Base-by-base conservation (phyloP, 2,329 filamentous ascomycete species). In the Orbilia javanica region DNA sequence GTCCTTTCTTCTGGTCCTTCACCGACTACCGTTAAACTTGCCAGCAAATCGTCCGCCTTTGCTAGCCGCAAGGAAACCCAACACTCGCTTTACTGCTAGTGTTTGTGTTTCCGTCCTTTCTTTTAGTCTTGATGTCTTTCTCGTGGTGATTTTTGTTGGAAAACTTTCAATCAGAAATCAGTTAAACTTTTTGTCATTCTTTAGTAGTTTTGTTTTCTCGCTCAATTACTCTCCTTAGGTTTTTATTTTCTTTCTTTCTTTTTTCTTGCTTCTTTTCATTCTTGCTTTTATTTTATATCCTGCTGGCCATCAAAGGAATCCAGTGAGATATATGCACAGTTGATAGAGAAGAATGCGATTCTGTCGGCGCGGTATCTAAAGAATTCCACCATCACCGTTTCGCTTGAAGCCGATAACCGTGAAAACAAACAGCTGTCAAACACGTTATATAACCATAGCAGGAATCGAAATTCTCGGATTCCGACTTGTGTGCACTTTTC, bases 41-140 rank as follows among this genome's bases (percentile, higher is more conserved):
- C 73, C 66, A 77, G 60, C 66, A 34, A 57, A 57, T 55, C 65
- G 34, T 63, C 42, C 63, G 44, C 48, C 22, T 52, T 39, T 66
- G 31, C 63, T 31, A 66, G 29, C 29, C 50, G 36, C 36, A 57
- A 50, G 55, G 73, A 77, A 70, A 71, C 66, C 31, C 60, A 71
- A 77, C 66, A 69, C 55, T 76, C 50, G 65, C 48, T 25, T 65
- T 27, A 20, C 27, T 42, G 72, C 60, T 53, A 52, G 73, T 77
- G 66, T n/a, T 53, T 72, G 67, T 72, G 67, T 72, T 72, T 78
- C 68, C 69, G 74, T 78, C 74, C 74, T 53, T 72, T 78, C 74
- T 53, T 78, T 78, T 70, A 39, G 62, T 55, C 63, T 69, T 55
- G 15, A 55, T 52, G 29, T 39, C n/a, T 18, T 73, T 60, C 50